A percentile compares a stretch with the other conserved stretches of the same genome.
Evolutionary conservation across 768 basidiomycete species (phyloP).

Genomic region (Pholiota microspora): DNA sequence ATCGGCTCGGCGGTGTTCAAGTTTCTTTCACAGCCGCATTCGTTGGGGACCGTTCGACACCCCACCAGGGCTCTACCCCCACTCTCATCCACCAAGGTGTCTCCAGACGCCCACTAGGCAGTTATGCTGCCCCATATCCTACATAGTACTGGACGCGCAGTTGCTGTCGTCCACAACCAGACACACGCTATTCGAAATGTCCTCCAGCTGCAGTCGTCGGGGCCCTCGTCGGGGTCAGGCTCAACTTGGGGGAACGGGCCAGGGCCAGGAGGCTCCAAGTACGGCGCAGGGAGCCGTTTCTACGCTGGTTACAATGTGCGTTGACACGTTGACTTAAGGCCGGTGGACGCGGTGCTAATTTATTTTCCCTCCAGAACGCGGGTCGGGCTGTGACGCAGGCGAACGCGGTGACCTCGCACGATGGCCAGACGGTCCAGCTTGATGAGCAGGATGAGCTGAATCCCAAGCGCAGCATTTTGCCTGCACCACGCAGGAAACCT

Average conservation of each 20-base stretch:
- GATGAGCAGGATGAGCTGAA: constrained; percentile 61
- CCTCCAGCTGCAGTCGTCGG: constrained; percentile 60
- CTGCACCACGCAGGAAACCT: constrained; percentile 27
- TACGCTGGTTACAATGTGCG: constrained; percentile 64
- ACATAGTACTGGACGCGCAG: constrained; percentile 74
- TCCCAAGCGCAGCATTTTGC: constrained; percentile 26
- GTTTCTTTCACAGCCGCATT: neutral
- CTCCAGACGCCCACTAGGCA: constrained; percentile 15
- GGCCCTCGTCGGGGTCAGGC: constrained; percentile 41
- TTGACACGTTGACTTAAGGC: neutral
- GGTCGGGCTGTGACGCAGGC: constrained; percentile 75
- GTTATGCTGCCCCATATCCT: constrained; percentile 77
- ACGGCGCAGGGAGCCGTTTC: constrained; percentile 69
- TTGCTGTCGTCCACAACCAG: constrained; percentile 73
- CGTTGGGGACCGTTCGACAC: neutral
- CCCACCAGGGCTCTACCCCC: neutral
- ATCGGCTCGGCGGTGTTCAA: neutral
- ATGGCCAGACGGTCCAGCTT: constrained; percentile 40
- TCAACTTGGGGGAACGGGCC: constrained; percentile 53
- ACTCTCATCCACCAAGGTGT: constrained; percentile 11
- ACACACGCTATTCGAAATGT: constrained; percentile 73
- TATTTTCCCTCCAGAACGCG: constrained; percentile 44
- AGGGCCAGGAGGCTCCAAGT: constrained; percentile 72
- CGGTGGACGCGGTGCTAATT: neutral
- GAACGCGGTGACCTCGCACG: constrained; percentile 56